These are phyloP conservation scores for Pulveroboletus ravenelii DNA, from an alignment of 768 basidiomycete genomes.

Conservation along the genomic window DNA sequence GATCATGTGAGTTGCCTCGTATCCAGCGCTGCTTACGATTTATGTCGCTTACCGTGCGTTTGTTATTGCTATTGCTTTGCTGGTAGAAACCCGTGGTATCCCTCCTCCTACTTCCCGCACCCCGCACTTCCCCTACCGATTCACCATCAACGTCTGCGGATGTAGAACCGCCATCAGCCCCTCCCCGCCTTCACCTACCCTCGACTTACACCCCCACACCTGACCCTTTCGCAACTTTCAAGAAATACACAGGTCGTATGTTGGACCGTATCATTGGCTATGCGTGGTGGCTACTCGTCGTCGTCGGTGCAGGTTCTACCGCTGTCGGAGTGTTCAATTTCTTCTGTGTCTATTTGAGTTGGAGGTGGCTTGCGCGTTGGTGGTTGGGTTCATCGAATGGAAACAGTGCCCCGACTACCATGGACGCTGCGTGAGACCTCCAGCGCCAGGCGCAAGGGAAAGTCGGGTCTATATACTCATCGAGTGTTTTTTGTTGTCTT, in stretches of 20 bases:
- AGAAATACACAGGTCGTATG: constrained; percentile 58
- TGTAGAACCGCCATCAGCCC: constrained; percentile 19
- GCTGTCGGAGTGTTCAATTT: constrained; percentile 71
- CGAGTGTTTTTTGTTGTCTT: background rate
- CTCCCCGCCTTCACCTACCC: constrained; percentile 50
- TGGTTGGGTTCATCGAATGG: constrained; percentile 12
- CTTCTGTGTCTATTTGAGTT: constrained; percentile 59
- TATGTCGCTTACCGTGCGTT: background rate
- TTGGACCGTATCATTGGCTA: constrained; percentile 76
- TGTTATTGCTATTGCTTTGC: background rate
- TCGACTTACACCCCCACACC: constrained; percentile 45
- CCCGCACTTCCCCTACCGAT: constrained; percentile 22
- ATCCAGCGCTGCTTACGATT: background rate
- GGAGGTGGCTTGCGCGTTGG: constrained; percentile 51
- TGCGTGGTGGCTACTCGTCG: constrained; percentile 70
- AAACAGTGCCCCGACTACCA: constrained; percentile 1
- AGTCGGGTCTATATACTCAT: background rate
- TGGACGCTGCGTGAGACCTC: constrained; percentile 15
- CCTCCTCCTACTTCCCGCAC: constrained; percentile 57
- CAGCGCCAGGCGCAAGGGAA: background rate
- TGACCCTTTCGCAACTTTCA: constrained; percentile 49
- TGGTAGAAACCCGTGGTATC: constrained; percentile 81
- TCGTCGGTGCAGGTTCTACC: constrained; percentile 74
- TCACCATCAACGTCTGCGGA: constrained; percentile 16
- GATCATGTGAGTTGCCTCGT: constrained; percentile 67